Conservation (phyloP, 306 rosid genomes). For the Amphicarpaea edgeworthii region DNA sequence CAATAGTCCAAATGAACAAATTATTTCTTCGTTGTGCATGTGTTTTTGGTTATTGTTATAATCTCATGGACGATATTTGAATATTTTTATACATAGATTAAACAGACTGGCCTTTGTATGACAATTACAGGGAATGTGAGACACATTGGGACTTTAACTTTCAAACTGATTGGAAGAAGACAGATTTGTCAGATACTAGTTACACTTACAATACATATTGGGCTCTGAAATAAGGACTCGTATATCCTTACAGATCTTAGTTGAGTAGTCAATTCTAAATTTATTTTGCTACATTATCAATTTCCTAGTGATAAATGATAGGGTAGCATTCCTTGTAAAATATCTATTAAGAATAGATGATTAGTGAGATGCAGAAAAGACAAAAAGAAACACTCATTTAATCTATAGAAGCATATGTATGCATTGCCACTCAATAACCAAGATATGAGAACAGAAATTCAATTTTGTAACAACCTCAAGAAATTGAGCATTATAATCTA, state of each 20-base stretch:
- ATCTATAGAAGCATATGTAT: constrained; percentile 8
- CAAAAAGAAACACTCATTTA: neutral
- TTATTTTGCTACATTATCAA: neutral
- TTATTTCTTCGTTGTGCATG: neutral
- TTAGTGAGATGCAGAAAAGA: neutral
- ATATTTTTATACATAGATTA: constrained; percentile 1
- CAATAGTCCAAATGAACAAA: constrained; percentile 1
- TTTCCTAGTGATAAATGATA: constrained; percentile 19
- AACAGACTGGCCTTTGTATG: neutral
- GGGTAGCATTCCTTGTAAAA: constrained; percentile 1
- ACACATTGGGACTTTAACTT: neutral
- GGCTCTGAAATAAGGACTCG: neutral
- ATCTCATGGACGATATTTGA: constrained; percentile 19
- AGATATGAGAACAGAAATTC: constrained; percentile 24
- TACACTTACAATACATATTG: neutral
- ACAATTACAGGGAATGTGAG: neutral
- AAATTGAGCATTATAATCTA: constrained; percentile 17
- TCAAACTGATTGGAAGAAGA: neutral
- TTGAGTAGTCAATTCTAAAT: constrained; percentile 19
- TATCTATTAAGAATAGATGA: neutral
- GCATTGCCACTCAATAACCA: constrained; percentile 2
- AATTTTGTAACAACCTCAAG: neutral
- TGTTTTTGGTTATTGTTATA: neutral
- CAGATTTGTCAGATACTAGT: constrained; percentile 18
- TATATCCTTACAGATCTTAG: neutral